These are phyloP conservation scores for Ashbya aceris DNA, from an alignment of 1,139 yeast species.

Conservation along the genomic window DNA sequence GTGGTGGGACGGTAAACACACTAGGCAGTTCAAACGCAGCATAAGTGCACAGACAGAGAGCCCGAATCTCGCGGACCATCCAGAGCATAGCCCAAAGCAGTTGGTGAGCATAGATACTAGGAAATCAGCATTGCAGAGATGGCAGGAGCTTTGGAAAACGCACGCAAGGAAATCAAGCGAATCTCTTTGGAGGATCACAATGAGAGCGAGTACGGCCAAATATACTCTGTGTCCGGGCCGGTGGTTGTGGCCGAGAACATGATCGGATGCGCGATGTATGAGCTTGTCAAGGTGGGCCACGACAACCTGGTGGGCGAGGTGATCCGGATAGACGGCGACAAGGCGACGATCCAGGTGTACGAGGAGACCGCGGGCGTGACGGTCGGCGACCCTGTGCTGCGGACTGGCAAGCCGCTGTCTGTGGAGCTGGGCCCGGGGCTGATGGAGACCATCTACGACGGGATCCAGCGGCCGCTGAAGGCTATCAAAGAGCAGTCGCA, in stretches of 20 bases:
- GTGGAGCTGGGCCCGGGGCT: constrained; percentile 99
- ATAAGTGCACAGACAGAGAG: too few species aligned
- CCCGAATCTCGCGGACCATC: too few species aligned
- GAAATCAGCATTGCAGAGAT: constrained; percentile 9
- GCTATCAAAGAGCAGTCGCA: constrained; percentile 79
- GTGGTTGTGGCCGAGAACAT: constrained; percentile 95
- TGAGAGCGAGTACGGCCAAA: constrained; percentile 77
- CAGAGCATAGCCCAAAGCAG: too few species aligned
- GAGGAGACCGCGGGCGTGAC: constrained; percentile 99
- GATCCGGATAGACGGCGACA: constrained; percentile 90
- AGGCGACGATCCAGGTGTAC: constrained; percentile 96
- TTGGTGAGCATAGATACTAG: too few species aligned
- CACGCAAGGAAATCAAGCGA: constrained; percentile 87
- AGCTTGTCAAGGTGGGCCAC: constrained; percentile 93
- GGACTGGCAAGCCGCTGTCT: constrained; percentile 96
- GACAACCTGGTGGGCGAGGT: constrained; percentile 96
- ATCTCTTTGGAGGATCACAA: constrained; percentile 67
- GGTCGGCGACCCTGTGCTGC: constrained; percentile 95
- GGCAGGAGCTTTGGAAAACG: constrained; percentile 98
- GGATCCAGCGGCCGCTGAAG: constrained; percentile 96
- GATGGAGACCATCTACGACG: constrained; percentile 98
- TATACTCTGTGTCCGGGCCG: constrained; percentile 94
- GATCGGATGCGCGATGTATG: constrained; percentile 99
- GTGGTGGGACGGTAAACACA: neutral
- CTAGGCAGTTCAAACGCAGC: neutral